Evolutionary conservation across 768 basidiomycete species (phyloP).

Genomic region (Favolaschia claudopus): DNA sequence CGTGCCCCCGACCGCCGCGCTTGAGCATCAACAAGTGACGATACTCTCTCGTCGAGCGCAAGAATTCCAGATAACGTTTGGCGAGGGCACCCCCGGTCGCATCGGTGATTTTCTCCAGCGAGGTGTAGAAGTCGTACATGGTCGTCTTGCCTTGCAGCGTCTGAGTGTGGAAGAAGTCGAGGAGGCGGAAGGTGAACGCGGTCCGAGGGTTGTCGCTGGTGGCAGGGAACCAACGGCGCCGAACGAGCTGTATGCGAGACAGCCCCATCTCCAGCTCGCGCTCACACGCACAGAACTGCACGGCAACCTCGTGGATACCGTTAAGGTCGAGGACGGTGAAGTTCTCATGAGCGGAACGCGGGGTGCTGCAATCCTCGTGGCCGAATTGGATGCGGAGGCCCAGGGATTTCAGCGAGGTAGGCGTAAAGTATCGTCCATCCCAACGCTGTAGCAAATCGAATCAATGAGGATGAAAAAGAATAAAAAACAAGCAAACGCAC

Average conservation of each 20-base stretch:
- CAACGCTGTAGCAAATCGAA: conserved; percentile 24
- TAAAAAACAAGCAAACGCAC: not conserved
- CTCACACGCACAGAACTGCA: conserved; percentile 32
- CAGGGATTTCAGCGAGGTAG: conserved; percentile 13
- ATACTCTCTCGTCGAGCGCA: conserved; percentile 12
- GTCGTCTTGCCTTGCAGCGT: too few species aligned
- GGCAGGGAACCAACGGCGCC: too few species aligned
- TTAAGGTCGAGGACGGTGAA: conserved; percentile 26
- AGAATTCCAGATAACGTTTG: conserved; percentile 17
- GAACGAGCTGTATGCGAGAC: conserved; percentile 16
- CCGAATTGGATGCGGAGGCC: conserved; percentile 33
- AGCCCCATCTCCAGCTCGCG: not conserved
- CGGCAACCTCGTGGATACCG: conserved; percentile 27
- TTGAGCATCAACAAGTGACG: conserved; percentile 21
- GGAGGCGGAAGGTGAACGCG: too few species aligned
- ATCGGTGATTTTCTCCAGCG: too few species aligned
- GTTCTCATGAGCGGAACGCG: not conserved
- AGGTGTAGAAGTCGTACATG: too few species aligned
- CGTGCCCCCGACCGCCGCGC: conserved; percentile 12
- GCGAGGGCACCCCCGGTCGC: too few species aligned
- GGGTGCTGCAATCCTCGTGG: conserved; percentile 20
- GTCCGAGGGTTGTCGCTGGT: too few species aligned
- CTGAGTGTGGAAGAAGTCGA: too few species aligned
- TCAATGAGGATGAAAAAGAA: too few species aligned
- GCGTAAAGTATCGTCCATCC: conserved; percentile 20